phyloP scores from a whole-genome alignment of 371 early-diverging fungal species.

The Mortierella sp. region DNA sequence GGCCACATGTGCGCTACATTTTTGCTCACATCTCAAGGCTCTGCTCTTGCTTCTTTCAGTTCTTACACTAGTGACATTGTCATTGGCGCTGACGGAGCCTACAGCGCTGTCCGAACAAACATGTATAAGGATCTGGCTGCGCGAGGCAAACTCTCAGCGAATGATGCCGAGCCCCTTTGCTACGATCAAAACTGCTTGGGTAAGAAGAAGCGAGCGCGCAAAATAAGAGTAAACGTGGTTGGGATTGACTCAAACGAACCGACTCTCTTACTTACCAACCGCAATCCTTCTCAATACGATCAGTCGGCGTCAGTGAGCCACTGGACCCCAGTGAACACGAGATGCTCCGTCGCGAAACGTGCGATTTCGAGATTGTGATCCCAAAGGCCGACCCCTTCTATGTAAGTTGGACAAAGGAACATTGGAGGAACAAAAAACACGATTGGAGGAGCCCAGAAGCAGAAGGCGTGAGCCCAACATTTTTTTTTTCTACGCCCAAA shows the following conservation, averaged over 20 bases:
- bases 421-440: too few species aligned
- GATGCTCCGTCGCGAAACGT: slow-evolving; percentile 14
- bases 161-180: slow-evolving; percentile 28
- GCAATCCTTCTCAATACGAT: neutral
- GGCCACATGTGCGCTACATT: too few species aligned
- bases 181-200: slow-evolving; percentile 41
- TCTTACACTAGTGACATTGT: slow-evolving; percentile 35
- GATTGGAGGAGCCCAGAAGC: too few species aligned
- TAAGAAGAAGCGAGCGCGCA: neutral
- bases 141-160: slow-evolving; percentile 20
- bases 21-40: too few species aligned
- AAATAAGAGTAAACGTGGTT: too few species aligned
- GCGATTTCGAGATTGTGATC: slow-evolving; percentile 45
- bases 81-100: slow-evolving; percentile 45
- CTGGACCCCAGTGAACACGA: slow-evolving; percentile 25
- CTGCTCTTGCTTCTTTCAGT: neutral
- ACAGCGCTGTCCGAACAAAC: slow-evolving; percentile 35
- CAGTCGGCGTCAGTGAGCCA: slow-evolving; percentile 33
- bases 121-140: slow-evolving; percentile 35
- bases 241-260: too few species aligned
- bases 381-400: slow-evolving; percentile 41
- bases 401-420: slow-evolving; percentile 16
- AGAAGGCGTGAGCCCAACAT: neutral
- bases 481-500: neutral
- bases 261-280: too few species aligned